Percentiles rank a stretch among this genome's conserved stretches.
phyloP scores from a whole-genome alignment of 306 rosid genomes.

The Hippophae gyantsensis region DNA sequence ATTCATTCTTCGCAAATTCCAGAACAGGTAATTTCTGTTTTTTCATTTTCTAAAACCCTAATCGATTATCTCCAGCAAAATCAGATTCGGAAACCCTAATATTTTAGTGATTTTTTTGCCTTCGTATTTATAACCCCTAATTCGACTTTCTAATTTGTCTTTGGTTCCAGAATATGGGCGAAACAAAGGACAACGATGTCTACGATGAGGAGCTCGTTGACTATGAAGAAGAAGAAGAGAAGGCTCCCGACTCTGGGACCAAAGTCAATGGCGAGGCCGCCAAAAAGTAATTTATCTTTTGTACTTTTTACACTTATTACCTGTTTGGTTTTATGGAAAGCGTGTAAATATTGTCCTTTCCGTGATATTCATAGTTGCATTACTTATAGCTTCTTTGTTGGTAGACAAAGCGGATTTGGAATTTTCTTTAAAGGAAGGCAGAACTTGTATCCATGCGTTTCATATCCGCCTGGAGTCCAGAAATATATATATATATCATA shows the following conservation, averaged over 20 bases:
- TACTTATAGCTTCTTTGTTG: no score
- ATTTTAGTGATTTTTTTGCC: neutral
- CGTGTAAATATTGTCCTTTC: no score
- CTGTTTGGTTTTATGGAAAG: no score
- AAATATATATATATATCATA: no score
- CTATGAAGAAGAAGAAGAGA: slow-evolving; percentile 93
- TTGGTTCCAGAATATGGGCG: slow-evolving; percentile 61
- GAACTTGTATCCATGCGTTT: no score
- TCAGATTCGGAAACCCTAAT: slow-evolving; percentile 19
- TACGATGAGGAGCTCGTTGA: slow-evolving; percentile 97
- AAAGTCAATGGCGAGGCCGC: slow-evolving; percentile 90
- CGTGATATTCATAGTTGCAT: no score
- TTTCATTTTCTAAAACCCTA: slow-evolving; percentile 28
- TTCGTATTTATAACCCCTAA: slow-evolving; percentile 2
- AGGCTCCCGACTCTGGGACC: slow-evolving; percentile 57
- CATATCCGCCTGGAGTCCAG: no score
- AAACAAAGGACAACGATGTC: slow-evolving; percentile 67
- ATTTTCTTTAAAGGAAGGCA: no score
- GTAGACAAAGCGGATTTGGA: no score
- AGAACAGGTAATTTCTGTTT: slow-evolving; percentile 32
- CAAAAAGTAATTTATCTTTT: slow-evolving; percentile 55
- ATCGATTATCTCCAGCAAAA: neutral
- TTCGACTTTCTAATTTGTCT: slow-evolving; percentile 3
- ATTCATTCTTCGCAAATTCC: slow-evolving; percentile 11
- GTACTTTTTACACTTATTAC: neutral